Percentiles rank a stretch among this genome's conserved stretches.
Evolutionary conservation across 2,329 filamentous ascomycete species (phyloP).

Genomic region (Fusarium sp.): DNA sequence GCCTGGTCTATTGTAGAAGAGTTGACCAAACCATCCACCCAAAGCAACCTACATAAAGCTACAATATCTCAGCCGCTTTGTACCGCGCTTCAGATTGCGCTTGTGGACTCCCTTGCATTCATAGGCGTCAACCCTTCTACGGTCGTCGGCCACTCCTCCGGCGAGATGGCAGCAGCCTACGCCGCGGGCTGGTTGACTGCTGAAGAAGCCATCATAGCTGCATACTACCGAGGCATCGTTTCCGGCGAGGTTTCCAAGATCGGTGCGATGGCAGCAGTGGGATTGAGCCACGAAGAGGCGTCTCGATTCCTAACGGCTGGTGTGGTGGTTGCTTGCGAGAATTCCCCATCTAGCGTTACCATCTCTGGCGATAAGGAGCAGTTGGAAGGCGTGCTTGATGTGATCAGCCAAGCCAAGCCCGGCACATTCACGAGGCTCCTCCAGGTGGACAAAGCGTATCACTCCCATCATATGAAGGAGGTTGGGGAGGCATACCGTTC

Average conservation of each 20-base stretch:
- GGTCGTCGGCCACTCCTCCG: constrained; percentile 61
- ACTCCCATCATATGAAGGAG: constrained; percentile 57
- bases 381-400: constrained; percentile 47
- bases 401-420: constrained; percentile 48
- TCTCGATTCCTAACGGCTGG: constrained; percentile 32
- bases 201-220: constrained; percentile 56
- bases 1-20: constrained; percentile 37
- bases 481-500: constrained; percentile 47
- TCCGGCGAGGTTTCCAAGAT: constrained; percentile 9
- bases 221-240: constrained; percentile 58
- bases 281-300: constrained; percentile 51
- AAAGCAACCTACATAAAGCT: constrained; percentile 49
- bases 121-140: constrained; percentile 53
- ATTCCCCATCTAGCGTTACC: constrained; percentile 56
- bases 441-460: constrained; percentile 59
- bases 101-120: constrained; percentile 58
- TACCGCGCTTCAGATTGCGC: constrained; percentile 61
- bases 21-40: constrained; percentile 21
- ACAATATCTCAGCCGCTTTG: constrained; percentile 57
- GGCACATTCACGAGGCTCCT: constrained; percentile 53
- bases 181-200: constrained; percentile 55
- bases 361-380: constrained; percentile 51
- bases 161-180: constrained; percentile 64
- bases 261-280: constrained; percentile 59
- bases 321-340: constrained; percentile 56